A percentile compares a stretch with the other conserved stretches of the same genome.
Evolutionary conservation across 2,329 filamentous ascomycete species (phyloP).

Genomic region (Aspergillus nomiae): DNA sequence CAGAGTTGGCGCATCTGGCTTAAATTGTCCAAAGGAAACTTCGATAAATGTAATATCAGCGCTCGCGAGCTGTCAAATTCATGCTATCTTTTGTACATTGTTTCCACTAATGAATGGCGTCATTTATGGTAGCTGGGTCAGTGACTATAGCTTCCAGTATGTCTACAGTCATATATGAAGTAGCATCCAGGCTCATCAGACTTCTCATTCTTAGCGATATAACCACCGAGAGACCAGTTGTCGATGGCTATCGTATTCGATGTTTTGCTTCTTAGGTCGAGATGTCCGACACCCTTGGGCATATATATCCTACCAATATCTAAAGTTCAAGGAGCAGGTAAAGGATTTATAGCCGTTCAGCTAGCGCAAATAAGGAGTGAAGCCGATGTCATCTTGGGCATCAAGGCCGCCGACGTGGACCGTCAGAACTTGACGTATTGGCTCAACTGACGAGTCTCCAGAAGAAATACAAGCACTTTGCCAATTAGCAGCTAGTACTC

Average conservation of each 20-base stretch:
- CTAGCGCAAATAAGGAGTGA: background rate
- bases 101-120: background rate
- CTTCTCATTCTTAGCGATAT: conserved; percentile 30
- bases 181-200: conserved; percentile 30
- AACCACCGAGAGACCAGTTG: conserved; percentile 27
- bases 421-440: conserved; percentile 1
- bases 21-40: conserved; percentile 8
- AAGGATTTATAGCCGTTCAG: conserved; percentile 1
- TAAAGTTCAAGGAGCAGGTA: background rate
- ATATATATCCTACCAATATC: background rate
- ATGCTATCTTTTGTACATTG: background rate
- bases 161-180: conserved; percentile 29
- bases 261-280: conserved; percentile 7
- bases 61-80: background rate
- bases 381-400: background rate
- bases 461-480: conserved; percentile 1
- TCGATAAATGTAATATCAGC: conserved; percentile 4
- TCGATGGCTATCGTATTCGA: conserved; percentile 23
- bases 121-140: conserved; percentile 23
- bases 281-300: conserved; percentile 15
- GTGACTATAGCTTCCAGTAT: conserved; percentile 26
- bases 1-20: background rate
- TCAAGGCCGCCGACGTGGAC: background rate
- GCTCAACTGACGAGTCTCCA: background rate
- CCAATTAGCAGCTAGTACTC: conserved; percentile 1